Percentiles rank a stretch among this genome's conserved stretches.
Conservation (phyloP, 75 land plant species). For the Cunninghamia lanceolata region DNA sequence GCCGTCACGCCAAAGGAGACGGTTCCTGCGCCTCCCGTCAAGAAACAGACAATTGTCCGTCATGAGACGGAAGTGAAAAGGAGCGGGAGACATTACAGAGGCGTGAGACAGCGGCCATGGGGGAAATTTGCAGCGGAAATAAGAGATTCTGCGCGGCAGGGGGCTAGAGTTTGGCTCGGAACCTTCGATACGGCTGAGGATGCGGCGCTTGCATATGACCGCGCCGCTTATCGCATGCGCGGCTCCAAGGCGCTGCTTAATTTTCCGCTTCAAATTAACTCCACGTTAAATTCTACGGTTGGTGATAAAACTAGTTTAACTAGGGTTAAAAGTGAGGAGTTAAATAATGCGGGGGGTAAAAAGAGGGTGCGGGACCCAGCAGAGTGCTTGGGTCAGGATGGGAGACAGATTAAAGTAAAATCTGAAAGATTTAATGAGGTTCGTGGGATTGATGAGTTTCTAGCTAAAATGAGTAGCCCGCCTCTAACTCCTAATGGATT, state of each 20-base stretch:
- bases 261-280: conserved; percentile 10
- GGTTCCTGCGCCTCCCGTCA: not conserved
- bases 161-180: conserved; percentile 42
- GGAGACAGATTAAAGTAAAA: not conserved
- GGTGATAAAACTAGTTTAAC: not conserved
- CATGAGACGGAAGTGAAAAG: conserved; percentile 4
- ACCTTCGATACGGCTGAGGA: conserved; percentile 46
- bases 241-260: conserved; percentile 42
- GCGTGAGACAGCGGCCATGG: conserved; percentile 38
- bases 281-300: not conserved
- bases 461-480: not conserved
- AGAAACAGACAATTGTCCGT: not conserved
- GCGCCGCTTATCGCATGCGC: conserved; percentile 42
- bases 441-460: not conserved
- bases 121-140: conserved; percentile 37
- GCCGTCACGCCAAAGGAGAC: conserved; percentile 10
- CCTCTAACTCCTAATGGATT: not conserved
- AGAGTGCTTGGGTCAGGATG: not conserved
- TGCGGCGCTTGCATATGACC: conserved; percentile 39
- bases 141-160: conserved; percentile 32
- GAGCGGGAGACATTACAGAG: conserved; percentile 11
- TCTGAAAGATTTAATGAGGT: not conserved
- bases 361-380: not conserved
- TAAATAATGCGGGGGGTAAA: not conserved
- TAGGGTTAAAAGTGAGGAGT: not conserved